Conservation (phyloP, 2,329 filamentous ascomycete genomes). For the Ophiostoma tasmaniense region DNA sequence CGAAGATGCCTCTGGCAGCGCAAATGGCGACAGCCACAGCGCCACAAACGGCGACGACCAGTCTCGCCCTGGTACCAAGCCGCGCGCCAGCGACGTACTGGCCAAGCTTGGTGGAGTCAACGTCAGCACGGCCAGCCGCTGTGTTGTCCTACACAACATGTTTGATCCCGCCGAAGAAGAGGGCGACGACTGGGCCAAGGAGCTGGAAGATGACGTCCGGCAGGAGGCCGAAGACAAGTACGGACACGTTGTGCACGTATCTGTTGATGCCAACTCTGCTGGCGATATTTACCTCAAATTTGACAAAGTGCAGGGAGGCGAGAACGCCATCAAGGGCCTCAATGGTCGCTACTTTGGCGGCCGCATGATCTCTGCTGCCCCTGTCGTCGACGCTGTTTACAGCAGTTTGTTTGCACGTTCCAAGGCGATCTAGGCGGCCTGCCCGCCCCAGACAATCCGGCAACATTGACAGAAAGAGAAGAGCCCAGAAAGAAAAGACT, state of each 20-base stretch:
- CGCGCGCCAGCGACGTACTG: not conserved
- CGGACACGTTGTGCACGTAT: conserved; percentile 94
- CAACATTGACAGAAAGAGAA: conserved; percentile 4
- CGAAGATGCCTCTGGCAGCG: conserved; percentile 51
- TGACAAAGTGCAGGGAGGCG: conserved; percentile 85
- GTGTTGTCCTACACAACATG: conserved; percentile 90
- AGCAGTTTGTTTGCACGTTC: conserved; percentile 89
- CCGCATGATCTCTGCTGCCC: conserved; percentile 84
- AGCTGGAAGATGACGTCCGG: conserved; percentile 88
- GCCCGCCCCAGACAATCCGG: not conserved
- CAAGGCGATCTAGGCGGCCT: conserved; percentile 55
- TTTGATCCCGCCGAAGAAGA: conserved; percentile 88
- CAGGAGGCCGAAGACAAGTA: conserved; percentile 91
- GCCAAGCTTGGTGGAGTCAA: conserved; percentile 59
- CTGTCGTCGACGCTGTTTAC: conserved; percentile 97
- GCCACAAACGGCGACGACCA: conserved; percentile 27
- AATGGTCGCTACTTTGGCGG: conserved; percentile 96
- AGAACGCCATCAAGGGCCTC: conserved; percentile 95
- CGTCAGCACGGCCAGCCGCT: conserved; percentile 86
- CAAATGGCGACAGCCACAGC: not conserved
- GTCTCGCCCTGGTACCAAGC: not conserved
- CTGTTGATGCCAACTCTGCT: conserved; percentile 83
- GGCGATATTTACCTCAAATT: conserved; percentile 99
- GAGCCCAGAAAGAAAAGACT: not conserved
- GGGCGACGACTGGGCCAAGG: conserved; percentile 81